Base-by-base conservation (phyloP, 306 rosid species). In the Gillenia trifoliata region DNA sequence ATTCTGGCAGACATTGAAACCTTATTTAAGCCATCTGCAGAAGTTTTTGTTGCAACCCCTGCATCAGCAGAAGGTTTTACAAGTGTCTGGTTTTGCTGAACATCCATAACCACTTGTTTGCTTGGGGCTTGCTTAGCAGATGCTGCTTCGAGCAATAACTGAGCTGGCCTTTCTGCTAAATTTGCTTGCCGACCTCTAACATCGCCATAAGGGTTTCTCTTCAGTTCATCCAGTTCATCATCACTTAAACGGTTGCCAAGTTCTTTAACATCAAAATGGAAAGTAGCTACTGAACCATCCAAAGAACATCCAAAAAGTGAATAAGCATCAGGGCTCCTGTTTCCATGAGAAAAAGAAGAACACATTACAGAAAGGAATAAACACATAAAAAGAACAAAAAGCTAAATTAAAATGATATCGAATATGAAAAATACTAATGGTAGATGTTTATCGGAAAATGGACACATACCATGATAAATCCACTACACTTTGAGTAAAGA, bases 291-390 rank as follows among this genome's bases (percentile, higher is more conserved):
- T 9, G 99, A 85, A 73, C 99, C 99, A 77, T 94, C 99, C 95
- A 94, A 86, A 72, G 99, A 94, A 78, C 99, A 94, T 7, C 97
- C 97, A 79, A 92, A 90, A 50, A 94, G 96, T 54, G 95, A 85
- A 89, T 92, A 92, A 68, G 97, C 99, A 82, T 94, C 97, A 15
- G 97, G 99, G 80, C 97, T 90, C 99, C 99, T 94, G 89, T 85
- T 85, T 80, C 68, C 73, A 52, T 79, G 77, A 82, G 34, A 52
- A 72, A 69, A 81, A 60, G n/a, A 60, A 8, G 15, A 45, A 45
- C 20, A 57, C 47, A 71, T 74, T 56, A 77, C 16, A 71, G 54
- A 55, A 47, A 20, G 43, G 49, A 47, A 43, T 22, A 66, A 68
- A 61, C 63, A 70, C 70, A 49, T 55, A 67, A 68, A 52, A 54